Evolutionary conservation across 192 early-diverging fungal species (phyloP).

Genomic region (Coemansia reversa): DNA sequence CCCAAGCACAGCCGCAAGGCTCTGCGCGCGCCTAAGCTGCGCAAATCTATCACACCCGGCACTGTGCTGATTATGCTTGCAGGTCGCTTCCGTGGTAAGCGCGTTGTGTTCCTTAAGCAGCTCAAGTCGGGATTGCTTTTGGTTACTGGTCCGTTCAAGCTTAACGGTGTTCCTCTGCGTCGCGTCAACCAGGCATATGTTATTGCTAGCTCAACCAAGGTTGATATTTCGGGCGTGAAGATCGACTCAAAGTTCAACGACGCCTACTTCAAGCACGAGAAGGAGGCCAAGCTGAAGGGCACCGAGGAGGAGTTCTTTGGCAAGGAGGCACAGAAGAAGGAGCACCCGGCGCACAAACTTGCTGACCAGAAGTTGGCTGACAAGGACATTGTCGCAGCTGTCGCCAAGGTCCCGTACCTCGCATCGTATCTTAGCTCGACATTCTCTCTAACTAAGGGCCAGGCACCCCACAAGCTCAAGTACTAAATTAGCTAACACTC

Average conservation of each 20-base stretch:
- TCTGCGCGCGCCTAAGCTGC: conserved; percentile 69
- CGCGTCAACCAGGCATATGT: conserved; percentile 99
- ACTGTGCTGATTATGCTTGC: conserved; percentile 95
- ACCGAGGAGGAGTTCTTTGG: conserved; percentile 92
- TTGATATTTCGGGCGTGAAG: conserved; percentile 79
- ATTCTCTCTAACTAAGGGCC: conserved; percentile 94
- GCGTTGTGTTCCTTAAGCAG: conserved; percentile 98
- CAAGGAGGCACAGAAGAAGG: conserved; percentile 72
- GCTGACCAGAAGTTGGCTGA: conserved; percentile 92
- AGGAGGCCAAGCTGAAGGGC: conserved; percentile 69
- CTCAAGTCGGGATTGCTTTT: conserved; percentile 91
- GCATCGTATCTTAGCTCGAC: conserved; percentile 82
- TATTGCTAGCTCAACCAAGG: conserved; percentile 98
- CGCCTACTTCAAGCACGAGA: conserved; percentile 87
- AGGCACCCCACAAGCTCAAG: conserved; percentile 93
- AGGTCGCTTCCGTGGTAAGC: conserved; percentile 96
- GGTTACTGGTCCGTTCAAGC: conserved; percentile 95
- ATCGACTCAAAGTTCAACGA: conserved; percentile 82
- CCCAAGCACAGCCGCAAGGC: conserved; percentile 83
- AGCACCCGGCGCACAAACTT: conserved; percentile 72
- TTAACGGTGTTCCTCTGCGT: conserved; percentile 98
- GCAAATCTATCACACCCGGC: conserved; percentile 93
- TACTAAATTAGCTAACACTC: conserved; percentile 69
- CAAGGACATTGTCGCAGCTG: conserved; percentile 71
- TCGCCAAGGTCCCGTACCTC: conserved; percentile 86